Base-by-base conservation (phyloP, 1,284 basidiomycete species). In the Leucoagaricus sp. region DNA sequence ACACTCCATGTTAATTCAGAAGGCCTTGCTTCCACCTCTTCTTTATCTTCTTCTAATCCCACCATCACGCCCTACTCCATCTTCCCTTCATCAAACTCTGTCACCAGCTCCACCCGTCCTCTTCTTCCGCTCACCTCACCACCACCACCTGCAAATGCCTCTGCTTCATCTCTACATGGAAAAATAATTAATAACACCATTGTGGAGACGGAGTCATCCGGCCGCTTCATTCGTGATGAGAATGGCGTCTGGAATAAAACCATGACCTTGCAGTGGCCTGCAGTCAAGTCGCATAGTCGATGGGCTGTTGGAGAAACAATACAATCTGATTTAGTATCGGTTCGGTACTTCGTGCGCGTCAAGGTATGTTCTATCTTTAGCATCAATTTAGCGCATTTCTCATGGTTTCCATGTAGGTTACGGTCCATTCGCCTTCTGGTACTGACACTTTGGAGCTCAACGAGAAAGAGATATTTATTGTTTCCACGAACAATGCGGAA, bases 261-360 rank as follows among this genome's bases (percentile, higher is more conserved):
- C 2, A 69, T 91, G 42, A 83, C 85, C 7, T 69, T 90, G 36
- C 85, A 86, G 62, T 89, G 89, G 85, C 89, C 89, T 6, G 78
- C 82, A 41, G 70, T 79, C 50, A 88, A 86, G 64, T 83, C 86
- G 7, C 79, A 79, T 56, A 82, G 79, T 63, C 81, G 86, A 25
- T 92, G 89, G 89, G 81, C 87, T 8, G 79, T 89, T 57, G 89
- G 89, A 15, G 89, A 91, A 72, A 87, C 86, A 19, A 80, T 89
- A 62, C 76, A 81, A 61, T 86, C 86, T 41, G 78, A 82, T 46
- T 68, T 89, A 60, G 84, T 81, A n/a, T 79, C 82, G 42, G 80
- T 92, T 49, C 81, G 79, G 64, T 92, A 89, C 69, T 85, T 85
- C 67, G 74, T 87, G 62, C 82, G 84, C 46, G 77, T 84, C 60